Conservation (phyloP, 148 eudicot genomes). For the Suaeda aralocaspica region DNA sequence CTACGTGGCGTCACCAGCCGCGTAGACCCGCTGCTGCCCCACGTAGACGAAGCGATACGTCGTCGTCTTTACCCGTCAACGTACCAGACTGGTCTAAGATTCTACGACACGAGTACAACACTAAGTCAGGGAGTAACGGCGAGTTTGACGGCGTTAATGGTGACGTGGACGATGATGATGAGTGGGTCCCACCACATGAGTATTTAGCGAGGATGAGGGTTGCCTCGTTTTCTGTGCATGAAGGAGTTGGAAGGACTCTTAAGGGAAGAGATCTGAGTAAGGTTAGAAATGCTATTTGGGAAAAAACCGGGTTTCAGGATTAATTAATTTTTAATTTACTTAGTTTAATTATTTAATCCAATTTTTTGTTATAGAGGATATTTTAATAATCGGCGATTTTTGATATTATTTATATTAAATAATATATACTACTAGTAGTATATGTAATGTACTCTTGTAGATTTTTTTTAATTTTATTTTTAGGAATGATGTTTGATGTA, state of each 20-base stretch:
- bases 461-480: no score
- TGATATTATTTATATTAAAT: no score
- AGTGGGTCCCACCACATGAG: constrained; percentile 71
- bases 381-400: no score
- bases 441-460: no score
- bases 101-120: constrained; percentile 40
- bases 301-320: constrained; percentile 70
- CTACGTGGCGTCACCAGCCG: background rate
- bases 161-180: constrained; percentile 28
- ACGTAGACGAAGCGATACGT: constrained; percentile 8
- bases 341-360: no score
- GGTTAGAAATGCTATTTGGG: constrained; percentile 79
- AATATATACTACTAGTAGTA: no score
- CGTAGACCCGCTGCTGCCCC: background rate
- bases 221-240: constrained; percentile 61
- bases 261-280: constrained; percentile 76
- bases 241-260: constrained; percentile 62
- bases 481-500: no score
- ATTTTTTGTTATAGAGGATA: no score
- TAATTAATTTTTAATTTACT: no score
- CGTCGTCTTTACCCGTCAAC: constrained; percentile 52
- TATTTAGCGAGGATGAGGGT: constrained; percentile 53
- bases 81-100: constrained; percentile 69
- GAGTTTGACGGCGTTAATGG: constrained; percentile 26
- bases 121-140: background rate